Evolutionary conservation across 106 monocot species (phyloP).

Genomic region (Allium fistulosum): DNA sequence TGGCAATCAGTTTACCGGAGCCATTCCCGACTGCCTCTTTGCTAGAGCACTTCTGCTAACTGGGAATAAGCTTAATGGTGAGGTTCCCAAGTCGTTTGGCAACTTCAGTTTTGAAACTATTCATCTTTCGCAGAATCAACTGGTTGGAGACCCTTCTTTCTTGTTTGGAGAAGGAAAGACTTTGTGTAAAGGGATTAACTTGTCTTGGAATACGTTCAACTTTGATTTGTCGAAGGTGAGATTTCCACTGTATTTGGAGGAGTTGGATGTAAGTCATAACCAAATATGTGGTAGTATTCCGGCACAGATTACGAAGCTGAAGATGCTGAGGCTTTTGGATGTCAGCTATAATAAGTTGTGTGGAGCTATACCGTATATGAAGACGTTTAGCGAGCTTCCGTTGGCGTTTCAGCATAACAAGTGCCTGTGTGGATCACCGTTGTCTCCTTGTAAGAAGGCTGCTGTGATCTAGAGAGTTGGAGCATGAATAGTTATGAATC

Average conservation of each 20-base stretch:
- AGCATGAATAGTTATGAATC: too few relatives aligned
- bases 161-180: conserved; percentile 26
- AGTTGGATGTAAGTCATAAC: conserved; percentile 10
- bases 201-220: conserved; percentile 32
- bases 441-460: conserved; percentile 5
- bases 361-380: conserved; percentile 34
- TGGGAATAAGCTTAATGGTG: conserved; percentile 38
- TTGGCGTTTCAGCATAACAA: conserved; percentile 3
- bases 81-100: conserved; percentile 19
- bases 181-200: conserved; percentile 11
- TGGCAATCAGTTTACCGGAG: conserved; percentile 34
- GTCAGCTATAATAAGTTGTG: conserved; percentile 56
- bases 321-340: conserved; percentile 8
- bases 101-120: conserved; percentile 7
- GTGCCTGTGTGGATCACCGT: conserved; percentile 13
- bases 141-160: conserved; percentile 41
- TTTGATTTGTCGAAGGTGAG: conserved; percentile 39
- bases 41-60: conserved; percentile 19
- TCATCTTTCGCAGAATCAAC: conserved; percentile 39
- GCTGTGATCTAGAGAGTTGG: not conserved
- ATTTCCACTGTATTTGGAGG: conserved; percentile 22
- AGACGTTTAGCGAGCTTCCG: not conserved
- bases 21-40: conserved; percentile 25
- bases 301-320: conserved; percentile 10
- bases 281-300: conserved; percentile 9